These are phyloP conservation scores for Schrenkiella parvula DNA, from an alignment of 345 rosid genomes.

Conservation along the genomic window DNA sequence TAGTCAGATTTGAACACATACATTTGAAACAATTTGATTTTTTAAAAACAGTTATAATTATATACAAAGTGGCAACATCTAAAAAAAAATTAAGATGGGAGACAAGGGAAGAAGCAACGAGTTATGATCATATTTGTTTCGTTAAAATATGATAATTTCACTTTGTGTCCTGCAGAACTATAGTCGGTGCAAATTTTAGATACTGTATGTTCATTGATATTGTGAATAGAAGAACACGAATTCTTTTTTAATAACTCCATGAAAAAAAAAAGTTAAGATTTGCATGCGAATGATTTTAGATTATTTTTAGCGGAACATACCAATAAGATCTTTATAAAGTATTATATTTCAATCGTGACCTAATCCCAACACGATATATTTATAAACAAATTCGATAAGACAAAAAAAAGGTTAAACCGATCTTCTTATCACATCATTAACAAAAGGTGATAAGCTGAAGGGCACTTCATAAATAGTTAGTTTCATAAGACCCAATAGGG, in stretches of 20 bases:
- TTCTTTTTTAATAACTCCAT: too few relatives aligned
- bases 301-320: not conserved
- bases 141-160: not conserved
- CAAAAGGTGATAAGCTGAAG: constrained; percentile 29
- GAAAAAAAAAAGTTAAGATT: too few relatives aligned
- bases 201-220: not conserved
- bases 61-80: too few relatives aligned
- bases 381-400: constrained; percentile 18
- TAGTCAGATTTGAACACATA: too few relatives aligned
- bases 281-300: not conserved
- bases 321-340: not conserved
- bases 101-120: not conserved
- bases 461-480: constrained; percentile 21
- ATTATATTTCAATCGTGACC: constrained; percentile 27
- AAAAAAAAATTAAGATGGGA: not conserved
- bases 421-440: constrained; percentile 29
- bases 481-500: constrained; percentile 24
- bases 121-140: not conserved
- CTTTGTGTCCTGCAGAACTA: not conserved
- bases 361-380: constrained; percentile 23
- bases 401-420: constrained; percentile 7
- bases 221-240: not conserved
- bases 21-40: too few relatives aligned
- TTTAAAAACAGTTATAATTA: too few relatives aligned
- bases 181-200: not conserved